phyloP scores from a whole-genome alignment of 768 basidiomycete genomes.

The Serendipita sp. region DNA sequence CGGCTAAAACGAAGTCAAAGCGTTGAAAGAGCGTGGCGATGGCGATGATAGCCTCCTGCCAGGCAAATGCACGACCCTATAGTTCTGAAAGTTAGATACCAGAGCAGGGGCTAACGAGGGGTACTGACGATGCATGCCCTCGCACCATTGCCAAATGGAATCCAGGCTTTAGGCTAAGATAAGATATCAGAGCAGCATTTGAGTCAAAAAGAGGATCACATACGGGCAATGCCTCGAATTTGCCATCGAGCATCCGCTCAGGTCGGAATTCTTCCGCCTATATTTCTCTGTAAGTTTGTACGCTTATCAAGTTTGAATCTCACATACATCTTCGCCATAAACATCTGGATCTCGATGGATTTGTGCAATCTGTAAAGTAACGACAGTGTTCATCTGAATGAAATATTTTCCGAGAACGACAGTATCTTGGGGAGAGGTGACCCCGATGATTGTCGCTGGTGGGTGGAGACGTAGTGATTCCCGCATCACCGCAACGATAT shows the following conservation, averaged over 20 bases:
- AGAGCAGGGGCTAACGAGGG: not conserved
- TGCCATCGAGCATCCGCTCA: conserved; percentile 35
- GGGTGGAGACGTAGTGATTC: conserved; percentile 26
- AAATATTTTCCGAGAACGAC: conserved; percentile 25
- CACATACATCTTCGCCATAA: conserved; percentile 35
- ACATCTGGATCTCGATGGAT: conserved; percentile 28
- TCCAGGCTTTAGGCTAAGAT: conserved; percentile 29
- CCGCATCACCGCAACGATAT: conserved; percentile 25
- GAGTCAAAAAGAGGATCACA: conserved; percentile 8
- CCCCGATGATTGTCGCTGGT: conserved; percentile 24
- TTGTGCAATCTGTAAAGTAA: conserved; percentile 19
- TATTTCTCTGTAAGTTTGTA: not conserved
- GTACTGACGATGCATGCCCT: conserved; percentile 16
- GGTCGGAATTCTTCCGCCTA: conserved; percentile 28
- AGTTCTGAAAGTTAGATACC: conserved; percentile 17
- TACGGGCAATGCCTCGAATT: conserved; percentile 32
- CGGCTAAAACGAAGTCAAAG: conserved; percentile 30
- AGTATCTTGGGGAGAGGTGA: conserved; percentile 24
- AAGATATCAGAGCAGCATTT: not conserved
- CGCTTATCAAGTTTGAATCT: not conserved
- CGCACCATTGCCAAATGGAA: conserved; percentile 23
- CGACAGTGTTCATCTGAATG: conserved; percentile 20
- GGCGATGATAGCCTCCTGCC: conserved; percentile 32
- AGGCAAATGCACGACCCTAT: conserved; percentile 29
- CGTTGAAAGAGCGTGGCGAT: conserved; percentile 29